phyloP scores from a whole-genome alignment of 2,329 filamentous ascomycete genomes.

The Elsinoe ampelina region DNA sequence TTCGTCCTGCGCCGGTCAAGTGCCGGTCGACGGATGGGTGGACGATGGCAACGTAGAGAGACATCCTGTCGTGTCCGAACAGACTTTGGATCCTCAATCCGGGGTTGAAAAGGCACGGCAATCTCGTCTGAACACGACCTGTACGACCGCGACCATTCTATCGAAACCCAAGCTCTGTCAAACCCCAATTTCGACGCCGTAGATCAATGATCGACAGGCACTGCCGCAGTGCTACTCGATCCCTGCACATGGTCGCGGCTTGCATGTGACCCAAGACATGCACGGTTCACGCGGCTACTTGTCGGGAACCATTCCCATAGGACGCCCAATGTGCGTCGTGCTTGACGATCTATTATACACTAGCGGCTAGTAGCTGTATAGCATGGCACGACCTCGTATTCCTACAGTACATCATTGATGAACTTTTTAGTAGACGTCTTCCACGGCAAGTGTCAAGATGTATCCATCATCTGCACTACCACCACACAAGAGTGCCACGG shows the following conservation, averaged over 20 bases:
- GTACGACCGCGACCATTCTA: not conserved
- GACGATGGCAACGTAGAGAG: conserved; percentile 1
- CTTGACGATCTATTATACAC: conserved; percentile 2
- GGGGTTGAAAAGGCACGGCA: not conserved
- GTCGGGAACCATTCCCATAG: not conserved
- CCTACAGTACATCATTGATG: not conserved
- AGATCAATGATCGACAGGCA: conserved; percentile 9
- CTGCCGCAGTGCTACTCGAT: not conserved
- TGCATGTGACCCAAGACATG: not conserved
- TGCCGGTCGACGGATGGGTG: not conserved
- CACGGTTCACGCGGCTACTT: not conserved
- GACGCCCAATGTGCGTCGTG: not conserved
- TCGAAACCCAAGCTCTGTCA: not conserved
- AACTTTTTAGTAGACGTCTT: not conserved
- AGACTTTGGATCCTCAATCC: not conserved
- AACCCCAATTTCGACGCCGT: not conserved
- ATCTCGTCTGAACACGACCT: not conserved
- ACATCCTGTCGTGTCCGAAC: not conserved
- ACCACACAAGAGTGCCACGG: not conserved
- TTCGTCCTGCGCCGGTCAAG: not conserved
- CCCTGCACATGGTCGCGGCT: not conserved
- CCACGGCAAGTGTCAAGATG: not conserved
- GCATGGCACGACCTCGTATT: not conserved
- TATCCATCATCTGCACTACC: not conserved
- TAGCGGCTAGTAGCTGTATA: not conserved